phyloP scores from a whole-genome alignment of 164 flowering plant species.

The Akebia trifoliata region DNA sequence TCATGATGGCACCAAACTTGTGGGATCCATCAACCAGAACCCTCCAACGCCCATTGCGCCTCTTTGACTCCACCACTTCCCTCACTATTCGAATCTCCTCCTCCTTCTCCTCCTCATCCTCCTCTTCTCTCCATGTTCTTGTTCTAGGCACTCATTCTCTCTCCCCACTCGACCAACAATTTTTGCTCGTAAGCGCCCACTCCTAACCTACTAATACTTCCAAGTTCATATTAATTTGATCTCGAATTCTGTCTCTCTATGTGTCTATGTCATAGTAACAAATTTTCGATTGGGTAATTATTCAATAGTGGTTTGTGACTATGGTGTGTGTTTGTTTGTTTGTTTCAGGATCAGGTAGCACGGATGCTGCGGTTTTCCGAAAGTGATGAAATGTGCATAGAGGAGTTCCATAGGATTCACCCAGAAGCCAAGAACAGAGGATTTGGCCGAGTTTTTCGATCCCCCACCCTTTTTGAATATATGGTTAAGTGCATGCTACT shows the following conservation, averaged over 20 bases:
- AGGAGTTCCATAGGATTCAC: constrained; percentile 33
- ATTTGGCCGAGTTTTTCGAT: constrained; percentile 53
- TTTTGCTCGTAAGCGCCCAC: constrained; percentile 17
- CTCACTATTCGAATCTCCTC: constrained; percentile 25
- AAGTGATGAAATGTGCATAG: constrained; percentile 25
- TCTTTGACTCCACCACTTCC: constrained; percentile 21
- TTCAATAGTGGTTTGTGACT: too few species aligned
- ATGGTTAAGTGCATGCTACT: constrained; percentile 63
- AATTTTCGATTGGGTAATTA: too few species aligned
- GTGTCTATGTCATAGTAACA: too few species aligned
- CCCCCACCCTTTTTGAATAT: constrained; percentile 59
- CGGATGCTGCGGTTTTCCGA: constrained; percentile 50
- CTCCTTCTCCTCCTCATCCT: too few species aligned
- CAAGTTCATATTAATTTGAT: too few species aligned
- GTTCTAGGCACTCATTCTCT: constrained; percentile 14
- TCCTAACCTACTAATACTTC: too few species aligned
- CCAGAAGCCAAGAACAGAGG: constrained; percentile 24
- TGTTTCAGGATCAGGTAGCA: constrained; percentile 33
- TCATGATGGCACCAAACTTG: constrained; percentile 50
- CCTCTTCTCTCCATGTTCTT: constrained; percentile 15
- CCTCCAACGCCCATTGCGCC: constrained; percentile 37
- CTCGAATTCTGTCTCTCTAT: too few species aligned
- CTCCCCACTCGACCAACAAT: constrained; percentile 17
- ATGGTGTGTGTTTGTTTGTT: background rate
- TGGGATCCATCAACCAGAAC: constrained; percentile 35